A percentile compares a stretch with the other conserved stretches of the same genome.
phyloP scores from a whole-genome alignment of 2,329 filamentous ascomycete genomes.

The Botrytis deweyae region DNA sequence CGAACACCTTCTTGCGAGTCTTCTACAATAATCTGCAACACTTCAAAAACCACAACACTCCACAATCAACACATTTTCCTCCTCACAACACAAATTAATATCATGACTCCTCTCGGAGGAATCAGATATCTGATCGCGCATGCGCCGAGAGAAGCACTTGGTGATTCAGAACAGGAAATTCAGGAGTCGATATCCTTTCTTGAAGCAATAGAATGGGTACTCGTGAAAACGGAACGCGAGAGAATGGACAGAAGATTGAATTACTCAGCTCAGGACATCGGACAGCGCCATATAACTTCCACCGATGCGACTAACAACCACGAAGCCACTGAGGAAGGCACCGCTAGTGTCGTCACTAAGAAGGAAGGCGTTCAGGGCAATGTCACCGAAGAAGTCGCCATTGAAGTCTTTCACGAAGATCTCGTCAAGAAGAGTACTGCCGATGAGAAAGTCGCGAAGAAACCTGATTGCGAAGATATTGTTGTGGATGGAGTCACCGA shows the following conservation, averaged over 20 bases:
- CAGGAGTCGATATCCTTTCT: not conserved
- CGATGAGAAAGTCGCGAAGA: accelerated
- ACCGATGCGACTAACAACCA: not conserved
- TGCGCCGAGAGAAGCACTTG: accelerated
- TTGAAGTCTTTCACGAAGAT: not conserved
- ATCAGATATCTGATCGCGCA: not conserved
- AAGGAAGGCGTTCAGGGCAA: not conserved
- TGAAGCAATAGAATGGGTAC: not conserved
- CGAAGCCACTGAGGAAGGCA: not conserved
- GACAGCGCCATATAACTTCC: not conserved
- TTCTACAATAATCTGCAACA: not conserved
- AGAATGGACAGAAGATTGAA: not conserved
- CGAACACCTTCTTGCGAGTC: not conserved
- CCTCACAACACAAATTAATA: not conserved
- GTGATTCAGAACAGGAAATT: not conserved
- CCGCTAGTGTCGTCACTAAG: accelerated
- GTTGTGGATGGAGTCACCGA: accelerated
- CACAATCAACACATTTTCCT: not conserved
- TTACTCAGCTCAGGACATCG: not conserved
- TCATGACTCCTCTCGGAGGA: not conserved
- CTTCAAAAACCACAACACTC: not conserved
- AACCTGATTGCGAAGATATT: not conserved
- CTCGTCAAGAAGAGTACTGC: not conserved
- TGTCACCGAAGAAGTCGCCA: not conserved
- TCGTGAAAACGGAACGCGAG: not conserved